Evolutionary conservation across 2,329 filamentous ascomycete genomes (phyloP).

Genomic region (Aspergillus ochraceoroseus): DNA sequence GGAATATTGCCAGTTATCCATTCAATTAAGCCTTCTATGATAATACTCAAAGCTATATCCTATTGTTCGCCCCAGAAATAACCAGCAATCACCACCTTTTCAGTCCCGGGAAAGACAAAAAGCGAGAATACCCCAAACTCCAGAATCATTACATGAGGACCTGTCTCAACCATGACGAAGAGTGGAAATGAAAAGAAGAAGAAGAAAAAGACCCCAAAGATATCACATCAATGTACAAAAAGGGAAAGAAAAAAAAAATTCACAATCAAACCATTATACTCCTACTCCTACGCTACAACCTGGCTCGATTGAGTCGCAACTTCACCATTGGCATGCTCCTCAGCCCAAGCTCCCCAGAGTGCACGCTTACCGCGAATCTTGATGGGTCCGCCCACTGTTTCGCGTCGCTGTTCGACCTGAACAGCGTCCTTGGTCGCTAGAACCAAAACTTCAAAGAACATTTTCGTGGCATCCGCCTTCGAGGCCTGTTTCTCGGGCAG

Average conservation of each 20-base stretch:
- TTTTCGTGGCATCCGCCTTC: constrained; percentile 91
- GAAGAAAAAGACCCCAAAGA: constrained; percentile 3
- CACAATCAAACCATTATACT: neutral
- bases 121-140: constrained; percentile 8
- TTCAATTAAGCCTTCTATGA: too few species aligned
- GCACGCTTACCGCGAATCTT: constrained; percentile 84
- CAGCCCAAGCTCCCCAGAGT: constrained; percentile 97
- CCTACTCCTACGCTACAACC: constrained; percentile 19
- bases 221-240: constrained; percentile 15
- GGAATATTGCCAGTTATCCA: too few species aligned
- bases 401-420: constrained; percentile 82
- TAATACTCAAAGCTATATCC: constrained; percentile 12
- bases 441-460: constrained; percentile 98
- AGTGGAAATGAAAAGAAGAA: constrained; percentile 3
- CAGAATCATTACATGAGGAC: constrained; percentile 4
- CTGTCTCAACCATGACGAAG: constrained; percentile 2
- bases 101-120: constrained; percentile 9
- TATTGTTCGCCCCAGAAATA: constrained; percentile 14
- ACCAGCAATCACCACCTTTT: constrained; percentile 16
- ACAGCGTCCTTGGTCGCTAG: constrained; percentile 96
- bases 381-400: constrained; percentile 70
- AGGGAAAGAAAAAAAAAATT: too few species aligned
- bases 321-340: constrained; percentile 54
- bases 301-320: constrained; percentile 35
- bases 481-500: constrained; percentile 75